Evolutionary conservation across 495 filamentous ascomycete genomes (phyloP).

Genomic region (Ascodesmis nigricans): DNA sequence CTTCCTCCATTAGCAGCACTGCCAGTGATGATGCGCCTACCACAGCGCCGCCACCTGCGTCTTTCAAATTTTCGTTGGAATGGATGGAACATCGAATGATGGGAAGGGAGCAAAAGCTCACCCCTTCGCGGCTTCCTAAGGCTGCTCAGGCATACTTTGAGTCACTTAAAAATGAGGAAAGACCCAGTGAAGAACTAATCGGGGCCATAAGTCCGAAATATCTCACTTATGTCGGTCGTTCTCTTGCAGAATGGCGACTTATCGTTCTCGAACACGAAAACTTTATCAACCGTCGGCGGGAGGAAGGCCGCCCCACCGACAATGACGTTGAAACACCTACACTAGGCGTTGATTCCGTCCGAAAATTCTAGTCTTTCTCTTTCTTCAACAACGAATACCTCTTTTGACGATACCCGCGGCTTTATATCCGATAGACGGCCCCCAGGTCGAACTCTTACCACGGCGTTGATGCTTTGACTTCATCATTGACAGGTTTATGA

Average conservation of each 20-base stretch:
- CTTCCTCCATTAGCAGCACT: constrained; percentile 21
- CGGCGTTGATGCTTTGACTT: too few species aligned
- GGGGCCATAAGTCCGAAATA: constrained; percentile 4
- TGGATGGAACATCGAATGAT: constrained; percentile 39
- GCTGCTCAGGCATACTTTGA: constrained; percentile 40
- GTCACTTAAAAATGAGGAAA: constrained; percentile 7
- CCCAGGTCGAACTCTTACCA: too few species aligned
- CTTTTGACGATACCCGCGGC: too few species aligned
- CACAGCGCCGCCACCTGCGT: constrained; percentile 28
- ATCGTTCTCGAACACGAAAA: constrained; percentile 75
- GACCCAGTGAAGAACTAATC: constrained; percentile 6
- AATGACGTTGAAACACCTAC: constrained; percentile 68
- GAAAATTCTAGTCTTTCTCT: constrained; percentile 29
- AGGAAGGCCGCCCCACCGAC: constrained; percentile 60
- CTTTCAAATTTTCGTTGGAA: constrained; percentile 62
- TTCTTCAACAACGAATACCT: too few species aligned
- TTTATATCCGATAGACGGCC: too few species aligned
- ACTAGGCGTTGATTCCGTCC: constrained; percentile 66
- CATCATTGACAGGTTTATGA: too few species aligned
- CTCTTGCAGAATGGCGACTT: constrained; percentile 75
- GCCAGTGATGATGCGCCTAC: constrained; percentile 7
- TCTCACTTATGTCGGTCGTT: constrained; percentile 58
- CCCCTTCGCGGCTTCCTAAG: constrained; percentile 52
- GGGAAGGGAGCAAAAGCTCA: constrained; percentile 37
- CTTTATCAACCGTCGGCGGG: constrained; percentile 69